Evolutionary conservation across 768 basidiomycete genomes (phyloP), one percentile per base, ranked within the genome.

Genomic region (Pleurotus pulmonarius): DNA sequence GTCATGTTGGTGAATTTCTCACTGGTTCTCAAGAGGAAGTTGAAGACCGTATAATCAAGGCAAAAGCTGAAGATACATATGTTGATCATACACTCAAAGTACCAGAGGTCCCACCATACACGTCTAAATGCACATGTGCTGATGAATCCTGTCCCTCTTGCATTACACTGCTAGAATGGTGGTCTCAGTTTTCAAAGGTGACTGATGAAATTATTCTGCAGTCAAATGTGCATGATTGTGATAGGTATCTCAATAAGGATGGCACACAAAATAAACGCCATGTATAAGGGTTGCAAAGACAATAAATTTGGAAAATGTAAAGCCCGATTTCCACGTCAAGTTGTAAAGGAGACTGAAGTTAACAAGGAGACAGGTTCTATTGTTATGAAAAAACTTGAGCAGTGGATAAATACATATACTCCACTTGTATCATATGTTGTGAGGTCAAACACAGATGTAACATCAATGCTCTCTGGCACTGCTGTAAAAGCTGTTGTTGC

Each of bases 311-410:
- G 63, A 11, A 63, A 46, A 26, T 74, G 74, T 49, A 68, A 64
- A 57, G 61, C 67, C 1, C 45, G 72, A 0, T 75, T 75, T 65
- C 75, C 74, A 4, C 45, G 71, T 15, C 34, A 56, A 3, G 11
- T 34, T 1, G 24, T 51, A 38, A 13, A 29, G 4, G 26, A 58
- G 15, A 67, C 69, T 2, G 8, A 43, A 5, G 60, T 70, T 1
- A 11, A 34, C 34, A 38, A 48, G 3, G 34, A 51, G 13, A 52
- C 59, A 2, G 56, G 59, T 13, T 38, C 56, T 7, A 18, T 59
- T 22, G 47, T 45, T 20, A 16, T 69, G 46, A 60, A 62, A 44
- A 65, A 70, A 45, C 37, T 38, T 16, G 68, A 72, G 47, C 26
- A 48, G 16, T 60, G 60, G 64, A 41, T 72, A 4, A 72, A 72